These are phyloP conservation scores for Taiwanofungus camphoratus DNA, from an alignment of 1,284 basidiomycete species.

Conservation along the genomic window DNA sequence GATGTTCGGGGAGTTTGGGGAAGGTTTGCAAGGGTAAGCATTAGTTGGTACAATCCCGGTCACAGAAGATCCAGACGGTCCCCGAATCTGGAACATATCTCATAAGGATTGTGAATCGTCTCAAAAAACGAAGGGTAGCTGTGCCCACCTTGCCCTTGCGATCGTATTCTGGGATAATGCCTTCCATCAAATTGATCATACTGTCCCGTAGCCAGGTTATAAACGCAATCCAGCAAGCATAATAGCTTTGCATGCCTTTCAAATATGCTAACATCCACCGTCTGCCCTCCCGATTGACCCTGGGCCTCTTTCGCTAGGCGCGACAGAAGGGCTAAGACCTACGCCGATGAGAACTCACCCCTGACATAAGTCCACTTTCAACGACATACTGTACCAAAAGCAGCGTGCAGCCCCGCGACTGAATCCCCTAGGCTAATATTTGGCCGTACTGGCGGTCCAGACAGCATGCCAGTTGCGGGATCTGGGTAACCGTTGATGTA, in stretches of 20 bases:
- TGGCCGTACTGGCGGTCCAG: constrained; percentile 59
- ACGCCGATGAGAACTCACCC: neutral
- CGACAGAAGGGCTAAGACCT: constrained; percentile 70
- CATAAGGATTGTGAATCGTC: neutral
- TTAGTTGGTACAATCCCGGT: constrained; percentile 72
- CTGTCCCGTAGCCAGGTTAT: constrained; percentile 26
- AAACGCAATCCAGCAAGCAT: neutral
- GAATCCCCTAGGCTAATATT: constrained; percentile 70
- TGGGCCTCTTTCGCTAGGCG: constrained; percentile 35
- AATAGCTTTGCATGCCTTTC: constrained; percentile 44
- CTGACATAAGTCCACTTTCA: neutral
- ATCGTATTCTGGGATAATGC: constrained; percentile 70
- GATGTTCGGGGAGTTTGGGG: constrained; percentile 31
- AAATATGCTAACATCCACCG: constrained; percentile 70
- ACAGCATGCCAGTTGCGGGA: constrained; percentile 42
- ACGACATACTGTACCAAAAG: constrained; percentile 59
- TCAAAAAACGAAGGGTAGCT: neutral
- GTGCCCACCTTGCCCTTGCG: constrained; percentile 52
- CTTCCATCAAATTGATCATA: constrained; percentile 73
- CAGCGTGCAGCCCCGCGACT: constrained; percentile 64
- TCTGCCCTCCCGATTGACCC: constrained; percentile 41
- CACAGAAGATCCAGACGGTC: constrained; percentile 66
- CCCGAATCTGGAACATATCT: constrained; percentile 41
- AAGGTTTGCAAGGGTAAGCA: constrained; percentile 58
- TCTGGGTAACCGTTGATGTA: constrained; percentile 66